Conservation (phyloP, 306 rosid species). For the Trichosanthes truncata region DNA sequence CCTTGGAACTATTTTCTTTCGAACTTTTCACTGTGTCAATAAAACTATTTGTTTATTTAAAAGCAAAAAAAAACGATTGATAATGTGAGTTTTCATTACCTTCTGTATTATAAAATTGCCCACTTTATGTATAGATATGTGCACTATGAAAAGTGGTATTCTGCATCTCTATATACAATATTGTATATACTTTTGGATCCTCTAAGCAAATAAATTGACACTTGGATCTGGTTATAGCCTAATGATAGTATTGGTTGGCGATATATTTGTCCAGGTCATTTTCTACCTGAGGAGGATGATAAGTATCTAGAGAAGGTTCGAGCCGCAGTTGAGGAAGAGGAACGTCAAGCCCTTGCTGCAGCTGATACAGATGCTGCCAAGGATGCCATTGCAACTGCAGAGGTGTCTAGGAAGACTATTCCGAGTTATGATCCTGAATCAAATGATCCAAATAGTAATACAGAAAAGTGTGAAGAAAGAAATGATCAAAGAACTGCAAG, state of each 20-base stretch:
- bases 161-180: not conserved
- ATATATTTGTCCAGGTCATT: constrained; percentile 56
- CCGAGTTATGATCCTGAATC: constrained; percentile 27
- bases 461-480: constrained; percentile 18
- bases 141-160: not conserved
- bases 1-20: not conserved
- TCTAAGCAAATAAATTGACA: not conserved
- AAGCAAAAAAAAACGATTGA: not conserved
- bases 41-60: not conserved
- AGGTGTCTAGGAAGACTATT: constrained; percentile 55
- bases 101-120: not conserved
- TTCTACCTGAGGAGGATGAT: constrained; percentile 87
- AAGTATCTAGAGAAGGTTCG: constrained; percentile 70
- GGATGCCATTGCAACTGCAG: constrained; percentile 79
- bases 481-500: constrained; percentile 18
- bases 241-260: not conserved
- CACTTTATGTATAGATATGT: not conserved
- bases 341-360: constrained; percentile 78
- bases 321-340: constrained; percentile 91
- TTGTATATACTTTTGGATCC: not conserved
- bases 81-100: not conserved
- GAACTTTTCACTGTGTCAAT: not conserved
- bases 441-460: constrained; percentile 22
- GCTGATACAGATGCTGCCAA: constrained; percentile 75
- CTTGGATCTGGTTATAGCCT: not conserved